Conservation (phyloP, 176 grass and related monocot species). For the Pharus latifolius region DNA sequence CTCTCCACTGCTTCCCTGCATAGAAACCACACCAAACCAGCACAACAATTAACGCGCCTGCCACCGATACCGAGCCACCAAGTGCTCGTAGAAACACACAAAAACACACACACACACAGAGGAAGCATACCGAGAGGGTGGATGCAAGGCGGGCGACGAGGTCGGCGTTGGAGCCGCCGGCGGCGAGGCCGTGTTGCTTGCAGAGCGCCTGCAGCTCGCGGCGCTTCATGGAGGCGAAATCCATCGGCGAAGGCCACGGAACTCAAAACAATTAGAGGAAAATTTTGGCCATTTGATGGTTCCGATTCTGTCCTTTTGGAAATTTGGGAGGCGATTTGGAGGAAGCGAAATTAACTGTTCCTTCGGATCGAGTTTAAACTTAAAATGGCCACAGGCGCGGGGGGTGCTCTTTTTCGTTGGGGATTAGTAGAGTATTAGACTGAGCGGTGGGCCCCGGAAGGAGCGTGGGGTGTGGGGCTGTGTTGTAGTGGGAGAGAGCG, state of each 20-base stretch:
- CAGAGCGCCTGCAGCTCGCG: constrained; percentile 44
- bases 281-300: neutral
- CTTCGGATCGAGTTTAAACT: no score
- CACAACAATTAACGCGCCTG: neutral
- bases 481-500: neutral
- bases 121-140: constrained; percentile 28
- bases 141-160: constrained; percentile 26
- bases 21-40: neutral
- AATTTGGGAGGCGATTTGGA: neutral
- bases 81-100: no score
- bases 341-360: no score
- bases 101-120: no score
- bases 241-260: constrained; percentile 9
- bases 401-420: no score
- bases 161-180: constrained; percentile 18
- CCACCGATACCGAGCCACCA: no score
- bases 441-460: neutral
- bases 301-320: neutral
- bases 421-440: no score
- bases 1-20: neutral
- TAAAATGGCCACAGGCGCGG: no score
- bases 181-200: constrained; percentile 41
- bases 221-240: constrained; percentile 30
- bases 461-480: neutral
- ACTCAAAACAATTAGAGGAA: neutral